Base-by-base conservation (phyloP, 2,329 filamentous ascomycete genomes). In the Apiospora pterosperma region DNA sequence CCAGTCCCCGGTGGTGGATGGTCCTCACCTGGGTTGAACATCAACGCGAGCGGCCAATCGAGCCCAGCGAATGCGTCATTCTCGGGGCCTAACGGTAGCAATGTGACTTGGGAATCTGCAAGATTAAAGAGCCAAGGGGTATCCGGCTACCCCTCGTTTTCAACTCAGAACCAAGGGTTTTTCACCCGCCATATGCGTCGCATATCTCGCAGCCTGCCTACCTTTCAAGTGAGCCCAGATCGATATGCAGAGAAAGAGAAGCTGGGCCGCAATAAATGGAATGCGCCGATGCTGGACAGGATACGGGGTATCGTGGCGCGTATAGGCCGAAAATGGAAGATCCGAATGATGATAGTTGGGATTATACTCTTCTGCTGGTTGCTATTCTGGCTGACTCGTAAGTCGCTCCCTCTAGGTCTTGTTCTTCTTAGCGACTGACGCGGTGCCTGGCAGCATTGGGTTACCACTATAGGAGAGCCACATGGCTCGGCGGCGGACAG, bases 1-100 rank as follows among this genome's bases (percentile, higher is more conserved):
- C 95, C 94, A 67, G 86, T 88, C 68, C 90, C 89, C 67, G 91
- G 91, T 72, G 93, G 92, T 75, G 93, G 93, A 71, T 97, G 95
- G 94, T 88, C 92, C 64, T 96, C 90, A 79, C 93, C 91, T 64
- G 92, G 90, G 68, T 84, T 92, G 74, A 90, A 88, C 74, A 88
- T 91, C 66, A 88, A 87, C 69, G 77, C 81, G 65, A 92, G 90
- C 76, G 90, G 90, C 67, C 85, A 86, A 69, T 87, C 88, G 41
- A 93, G 89, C 75, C 90, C 92, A 70, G 80, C 78, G 73, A 84
- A 78, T 75, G 78, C 72, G 77, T 69, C 72, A 7, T 84, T 78
- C 74, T 79, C 70, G 28, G 82, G 82, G 62, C 72, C 81, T 64
- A 86, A 84, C 75, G 84, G 85, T 66, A 83, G 82, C 62, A 79